Evolutionary conservation across 1,139 yeast species (phyloP).

Genomic region (Suhomyces coccinellae): DNA sequence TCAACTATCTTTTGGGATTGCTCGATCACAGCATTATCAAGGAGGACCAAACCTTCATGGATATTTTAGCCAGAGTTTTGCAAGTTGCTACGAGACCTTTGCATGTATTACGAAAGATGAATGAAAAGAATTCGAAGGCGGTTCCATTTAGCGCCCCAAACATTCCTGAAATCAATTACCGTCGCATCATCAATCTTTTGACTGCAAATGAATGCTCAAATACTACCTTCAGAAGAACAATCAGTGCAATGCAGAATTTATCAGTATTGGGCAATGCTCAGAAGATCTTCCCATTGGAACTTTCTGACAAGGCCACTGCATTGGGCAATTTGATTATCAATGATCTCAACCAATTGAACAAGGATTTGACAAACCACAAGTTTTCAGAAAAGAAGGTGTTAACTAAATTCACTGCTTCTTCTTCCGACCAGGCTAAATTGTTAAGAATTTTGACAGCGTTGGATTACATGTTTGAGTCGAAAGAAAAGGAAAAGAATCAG

Average conservation of each 20-base stretch:
- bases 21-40: slow-evolving; percentile 64
- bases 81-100: slow-evolving; percentile 79
- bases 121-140: slow-evolving; percentile 14
- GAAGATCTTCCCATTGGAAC: slow-evolving; percentile 64
- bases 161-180: slow-evolving; percentile 64
- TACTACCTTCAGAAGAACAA: slow-evolving; percentile 80
- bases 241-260: slow-evolving; percentile 80
- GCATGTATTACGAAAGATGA: slow-evolving; percentile 43
- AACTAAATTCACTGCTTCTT: slow-evolving; percentile 72
- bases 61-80: slow-evolving; percentile 68
- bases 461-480: slow-evolving; percentile 71
- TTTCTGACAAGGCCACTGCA: slow-evolving; percentile 63
- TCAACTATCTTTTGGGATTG: slow-evolving; percentile 64
- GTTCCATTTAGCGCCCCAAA: slow-evolving; percentile 55
- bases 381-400: slow-evolving; percentile 49
- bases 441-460: slow-evolving; percentile 84
- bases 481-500: slow-evolving; percentile 22
- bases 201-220: slow-evolving; percentile 87
- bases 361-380: slow-evolving; percentile 41
- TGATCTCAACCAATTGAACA: slow-evolving; percentile 56
- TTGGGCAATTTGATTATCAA: slow-evolving; percentile 58
- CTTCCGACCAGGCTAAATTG: slow-evolving; percentile 86
- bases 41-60: slow-evolving; percentile 76
- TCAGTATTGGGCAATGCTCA: slow-evolving; percentile 63
- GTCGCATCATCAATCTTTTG: slow-evolving; percentile 64